These are phyloP conservation scores for Phytopythium montanum DNA, from an alignment of 352 stramenopile species.

Conservation along the genomic window DNA sequence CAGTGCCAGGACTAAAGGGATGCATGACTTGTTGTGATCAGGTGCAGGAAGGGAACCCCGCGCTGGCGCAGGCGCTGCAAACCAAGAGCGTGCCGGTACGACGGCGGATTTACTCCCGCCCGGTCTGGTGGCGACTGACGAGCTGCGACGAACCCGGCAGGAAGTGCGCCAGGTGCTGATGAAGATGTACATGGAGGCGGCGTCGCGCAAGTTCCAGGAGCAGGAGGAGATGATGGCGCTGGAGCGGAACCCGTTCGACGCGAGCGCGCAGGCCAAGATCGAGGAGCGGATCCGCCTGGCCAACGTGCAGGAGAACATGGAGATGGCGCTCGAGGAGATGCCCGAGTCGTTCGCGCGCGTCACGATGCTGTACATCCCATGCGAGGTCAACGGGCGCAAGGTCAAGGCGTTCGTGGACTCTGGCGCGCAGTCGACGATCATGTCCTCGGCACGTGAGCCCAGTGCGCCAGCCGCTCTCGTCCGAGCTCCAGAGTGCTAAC, in stretches of 20 bases:
- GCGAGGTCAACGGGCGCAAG: slow-evolving; percentile 73
- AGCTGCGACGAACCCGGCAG: slow-evolving; percentile 21
- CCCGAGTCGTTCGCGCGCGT: slow-evolving; percentile 82
- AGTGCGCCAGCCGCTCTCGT: neutral
- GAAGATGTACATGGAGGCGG: slow-evolving; percentile 83
- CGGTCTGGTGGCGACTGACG: neutral
- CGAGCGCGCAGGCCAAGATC: slow-evolving; percentile 72
- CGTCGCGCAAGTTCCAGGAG: slow-evolving; percentile 75
- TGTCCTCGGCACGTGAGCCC: slow-evolving; percentile 63
- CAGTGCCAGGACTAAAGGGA: neutral
- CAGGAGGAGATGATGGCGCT: slow-evolving; percentile 66
- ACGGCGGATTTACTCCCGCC: neutral
- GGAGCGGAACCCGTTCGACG: slow-evolving; percentile 76
- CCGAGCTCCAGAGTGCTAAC: neutral
- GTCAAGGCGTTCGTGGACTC: slow-evolving; percentile 92
- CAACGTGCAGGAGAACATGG: slow-evolving; percentile 89
- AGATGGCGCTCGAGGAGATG: slow-evolving; percentile 88
- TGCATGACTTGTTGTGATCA: slow-evolving; percentile 13
- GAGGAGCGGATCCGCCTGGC: slow-evolving; percentile 79
- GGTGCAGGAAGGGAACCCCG: slow-evolving; percentile 59
- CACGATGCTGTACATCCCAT: slow-evolving; percentile 89
- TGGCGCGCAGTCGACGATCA: slow-evolving; percentile 90
- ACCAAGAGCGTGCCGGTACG: slow-evolving; percentile 66
- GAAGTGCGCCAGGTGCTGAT: slow-evolving; percentile 80
- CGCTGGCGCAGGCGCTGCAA: slow-evolving; percentile 58